Evolutionary conservation across 2,329 filamentous ascomycete genomes (phyloP).

Genomic region (Gnomoniopsis sp.): DNA sequence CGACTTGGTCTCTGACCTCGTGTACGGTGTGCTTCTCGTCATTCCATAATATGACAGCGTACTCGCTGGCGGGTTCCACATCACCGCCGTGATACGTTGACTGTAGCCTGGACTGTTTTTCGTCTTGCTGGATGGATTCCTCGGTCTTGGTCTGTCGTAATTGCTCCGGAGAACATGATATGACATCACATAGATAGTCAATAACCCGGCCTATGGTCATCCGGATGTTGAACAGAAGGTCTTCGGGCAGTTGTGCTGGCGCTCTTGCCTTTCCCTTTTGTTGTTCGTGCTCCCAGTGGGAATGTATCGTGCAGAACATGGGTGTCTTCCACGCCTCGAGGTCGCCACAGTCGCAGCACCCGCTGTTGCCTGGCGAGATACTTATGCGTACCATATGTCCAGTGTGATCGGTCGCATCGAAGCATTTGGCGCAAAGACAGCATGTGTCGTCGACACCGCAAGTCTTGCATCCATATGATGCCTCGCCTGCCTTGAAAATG

Average conservation of each 20-base stretch:
- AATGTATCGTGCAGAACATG: conserved; percentile 91
- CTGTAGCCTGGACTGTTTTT: conserved; percentile 72
- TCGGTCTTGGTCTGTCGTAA: conserved; percentile 80
- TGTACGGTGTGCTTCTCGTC: conserved; percentile 96
- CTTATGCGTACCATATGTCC: conserved; percentile 88
- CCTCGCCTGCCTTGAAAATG: conserved; percentile 93
- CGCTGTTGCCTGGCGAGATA: conserved; percentile 85
- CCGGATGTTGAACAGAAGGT: conserved; percentile 72
- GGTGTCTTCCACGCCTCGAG: conserved; percentile 89
- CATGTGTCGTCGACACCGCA: conserved; percentile 95
- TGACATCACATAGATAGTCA: conserved; percentile 96
- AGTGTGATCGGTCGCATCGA: conserved; percentile 91
- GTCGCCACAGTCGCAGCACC: conserved; percentile 97
- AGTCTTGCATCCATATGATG: conserved; percentile 89
- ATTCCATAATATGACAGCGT: conserved; percentile 88
- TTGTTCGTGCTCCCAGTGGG: conserved; percentile 49
- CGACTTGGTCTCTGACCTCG: conserved; percentile 87
- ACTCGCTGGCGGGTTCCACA: conserved; percentile 67
- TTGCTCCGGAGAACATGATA: conserved; percentile 96
- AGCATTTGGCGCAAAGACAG: conserved; percentile 90
- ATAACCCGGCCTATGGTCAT: conserved; percentile 83
- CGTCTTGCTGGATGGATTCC: conserved; percentile 77
- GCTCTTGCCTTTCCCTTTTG: conserved; percentile 61
- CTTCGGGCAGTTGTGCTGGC: conserved; percentile 62
- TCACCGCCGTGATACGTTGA: conserved; percentile 72